These are phyloP conservation scores for Alternaria atra DNA, from an alignment of 2,329 filamentous ascomycete genomes.

Conservation along the genomic window DNA sequence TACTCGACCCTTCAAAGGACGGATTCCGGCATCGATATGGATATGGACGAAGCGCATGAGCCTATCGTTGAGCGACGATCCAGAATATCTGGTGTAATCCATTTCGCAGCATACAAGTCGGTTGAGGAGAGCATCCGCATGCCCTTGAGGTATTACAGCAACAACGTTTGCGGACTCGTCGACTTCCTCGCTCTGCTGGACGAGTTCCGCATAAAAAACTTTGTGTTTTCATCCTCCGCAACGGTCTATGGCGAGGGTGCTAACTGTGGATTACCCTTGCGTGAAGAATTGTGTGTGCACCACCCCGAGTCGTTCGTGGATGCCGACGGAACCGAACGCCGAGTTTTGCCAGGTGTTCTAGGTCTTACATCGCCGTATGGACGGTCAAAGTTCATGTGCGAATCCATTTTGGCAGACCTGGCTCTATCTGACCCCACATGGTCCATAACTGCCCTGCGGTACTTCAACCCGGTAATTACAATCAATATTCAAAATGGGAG, in stretches of 20 bases:
- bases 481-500: neutral
- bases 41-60: slow-evolving; percentile 32
- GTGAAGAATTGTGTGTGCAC: slow-evolving; percentile 66
- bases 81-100: slow-evolving; percentile 70
- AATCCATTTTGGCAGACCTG: slow-evolving; percentile 71
- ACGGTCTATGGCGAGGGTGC: slow-evolving; percentile 68
- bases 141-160: slow-evolving; percentile 71
- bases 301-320: slow-evolving; percentile 57
- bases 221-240: slow-evolving; percentile 74
- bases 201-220: slow-evolving; percentile 69
- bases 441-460: slow-evolving; percentile 70
- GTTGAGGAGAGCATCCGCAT: slow-evolving; percentile 69
- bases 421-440: slow-evolving; percentile 68
- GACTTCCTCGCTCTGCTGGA: slow-evolving; percentile 66
- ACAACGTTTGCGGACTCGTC: slow-evolving; percentile 72
- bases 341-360: slow-evolving; percentile 59
- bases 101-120: slow-evolving; percentile 74
- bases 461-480: slow-evolving; percentile 68
- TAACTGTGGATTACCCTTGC: slow-evolving; percentile 59
- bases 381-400: slow-evolving; percentile 73
- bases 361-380: slow-evolving; percentile 73
- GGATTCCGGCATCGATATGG: slow-evolving; percentile 46
- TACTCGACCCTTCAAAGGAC: slow-evolving; percentile 41
- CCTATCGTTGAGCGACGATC: slow-evolving; percentile 50
- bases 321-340: slow-evolving; percentile 54